Evolutionary conservation across 371 early-diverging fungal genomes (phyloP).

Genomic region (Phascolomyces articulosus): DNA sequence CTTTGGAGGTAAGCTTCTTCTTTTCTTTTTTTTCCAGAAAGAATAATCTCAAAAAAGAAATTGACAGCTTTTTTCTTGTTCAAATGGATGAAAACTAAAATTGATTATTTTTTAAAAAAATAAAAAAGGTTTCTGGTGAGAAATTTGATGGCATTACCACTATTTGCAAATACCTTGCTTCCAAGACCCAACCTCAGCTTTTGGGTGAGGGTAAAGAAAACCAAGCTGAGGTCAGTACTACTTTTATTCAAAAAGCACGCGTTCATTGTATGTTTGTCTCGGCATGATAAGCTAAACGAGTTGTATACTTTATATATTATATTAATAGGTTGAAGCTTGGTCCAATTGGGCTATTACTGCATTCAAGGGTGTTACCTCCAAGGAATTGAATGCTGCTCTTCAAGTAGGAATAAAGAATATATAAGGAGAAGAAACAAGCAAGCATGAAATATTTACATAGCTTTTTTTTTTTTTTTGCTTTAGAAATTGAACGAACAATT

Average conservation of each 20-base stretch:
- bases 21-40: neutral
- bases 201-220: conserved; percentile 58
- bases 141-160: conserved; percentile 55
- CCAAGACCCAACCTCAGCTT: conserved; percentile 51
- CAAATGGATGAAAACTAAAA: too few relatives aligned
- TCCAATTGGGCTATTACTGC: conserved; percentile 35
- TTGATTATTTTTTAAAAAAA: neutral
- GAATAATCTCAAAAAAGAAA: too few relatives aligned
- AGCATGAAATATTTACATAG: neutral
- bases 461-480: too few relatives aligned
- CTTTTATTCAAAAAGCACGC: conserved; percentile 18
- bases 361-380: conserved; percentile 37
- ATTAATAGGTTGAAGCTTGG: conserved; percentile 53
- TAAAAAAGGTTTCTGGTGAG: conserved; percentile 42
- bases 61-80: too few relatives aligned
- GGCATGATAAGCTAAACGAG: neutral
- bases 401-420: conserved; percentile 26
- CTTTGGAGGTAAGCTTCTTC: conserved; percentile 34
- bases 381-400: conserved; percentile 41
- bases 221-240: conserved; percentile 49
- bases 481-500: conserved; percentile 70
- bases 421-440: neutral
- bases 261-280: too few relatives aligned
- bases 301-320: neutral
- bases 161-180: conserved; percentile 53